These are phyloP conservation scores for Porogramme epimiltina DNA, from an alignment of 1,284 basidiomycete species.

Conservation along the genomic window DNA sequence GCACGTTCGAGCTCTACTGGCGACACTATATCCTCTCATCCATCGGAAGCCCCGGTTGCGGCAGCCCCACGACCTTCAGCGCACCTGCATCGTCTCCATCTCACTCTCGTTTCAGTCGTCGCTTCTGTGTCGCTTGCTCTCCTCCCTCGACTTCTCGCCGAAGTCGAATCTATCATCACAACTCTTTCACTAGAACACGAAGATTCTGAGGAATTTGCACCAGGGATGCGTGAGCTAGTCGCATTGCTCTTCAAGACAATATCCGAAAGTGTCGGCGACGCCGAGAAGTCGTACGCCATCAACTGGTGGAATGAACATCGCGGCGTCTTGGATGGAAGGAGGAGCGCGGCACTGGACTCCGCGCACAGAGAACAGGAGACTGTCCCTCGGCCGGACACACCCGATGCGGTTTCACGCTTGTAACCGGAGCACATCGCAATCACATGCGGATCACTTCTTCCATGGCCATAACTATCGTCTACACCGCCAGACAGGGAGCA, in stretches of 20 bases:
- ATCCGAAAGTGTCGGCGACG: constrained; percentile 61
- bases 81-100: constrained; percentile 53
- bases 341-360: neutral
- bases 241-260: constrained; percentile 61
- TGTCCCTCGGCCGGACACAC: neutral
- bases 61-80: constrained; percentile 21
- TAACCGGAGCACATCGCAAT: neutral
- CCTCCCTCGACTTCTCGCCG: constrained; percentile 54
- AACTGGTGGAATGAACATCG: constrained; percentile 64
- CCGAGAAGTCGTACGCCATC: constrained; percentile 64
- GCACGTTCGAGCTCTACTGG: neutral
- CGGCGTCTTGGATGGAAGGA: constrained; percentile 17
- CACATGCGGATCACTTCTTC: neutral
- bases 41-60: neutral
- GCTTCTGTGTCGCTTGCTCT: constrained; percentile 56
- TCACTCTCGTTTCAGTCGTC: constrained; percentile 61
- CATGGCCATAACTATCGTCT: no score
- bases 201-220: constrained; percentile 12
- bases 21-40: constrained; percentile 3
- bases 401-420: constrained; percentile 2
- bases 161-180: constrained; percentile 42
- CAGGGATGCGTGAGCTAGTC: constrained; percentile 48
- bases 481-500: no score
- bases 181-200: constrained; percentile 5
- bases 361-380: constrained; percentile 6